Evolutionary conservation across 2,329 filamentous ascomycete genomes (phyloP).

Genomic region (Trichophyton simii): DNA sequence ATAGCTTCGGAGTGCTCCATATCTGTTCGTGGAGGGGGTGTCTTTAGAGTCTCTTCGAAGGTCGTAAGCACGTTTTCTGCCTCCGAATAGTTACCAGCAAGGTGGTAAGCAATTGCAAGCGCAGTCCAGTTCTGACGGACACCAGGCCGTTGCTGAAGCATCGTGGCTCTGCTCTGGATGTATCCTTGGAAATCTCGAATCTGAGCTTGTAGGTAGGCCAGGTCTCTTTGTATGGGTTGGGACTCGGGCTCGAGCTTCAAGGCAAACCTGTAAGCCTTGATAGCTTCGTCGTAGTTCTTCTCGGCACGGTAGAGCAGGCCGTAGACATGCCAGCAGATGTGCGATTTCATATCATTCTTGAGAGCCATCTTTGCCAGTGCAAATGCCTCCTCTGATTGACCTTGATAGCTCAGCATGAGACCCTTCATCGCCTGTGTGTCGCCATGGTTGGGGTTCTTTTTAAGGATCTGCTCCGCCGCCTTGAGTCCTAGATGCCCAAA

Average conservation of each 20-base stretch:
- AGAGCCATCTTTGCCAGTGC: conserved; percentile 82
- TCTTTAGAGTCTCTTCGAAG: conserved; percentile 87
- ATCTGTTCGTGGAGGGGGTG: conserved; percentile 61
- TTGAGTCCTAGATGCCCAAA: conserved; percentile 58
- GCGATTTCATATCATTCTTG: conserved; percentile 95
- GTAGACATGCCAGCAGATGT: conserved; percentile 99
- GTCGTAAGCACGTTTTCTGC: conserved; percentile 85
- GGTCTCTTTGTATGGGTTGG: conserved; percentile 81
- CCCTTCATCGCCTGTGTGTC: conserved; percentile 99
- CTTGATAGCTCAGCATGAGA: conserved; percentile 83
- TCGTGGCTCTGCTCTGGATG: conserved; percentile 72
- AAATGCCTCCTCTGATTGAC: conserved; percentile 89
- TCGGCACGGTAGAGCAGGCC: conserved; percentile 81
- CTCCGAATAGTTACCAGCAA: conserved; percentile 70
- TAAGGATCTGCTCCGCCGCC: conserved; percentile 88
- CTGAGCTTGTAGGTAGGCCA: conserved; percentile 86
- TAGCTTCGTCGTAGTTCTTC: conserved; percentile 98
- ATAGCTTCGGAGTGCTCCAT: conserved; percentile 88
- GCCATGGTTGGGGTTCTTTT: conserved; percentile 89
- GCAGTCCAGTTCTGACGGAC: conserved; percentile 93
- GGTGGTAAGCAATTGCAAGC: conserved; percentile 83
- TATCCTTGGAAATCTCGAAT: conserved; percentile 94
- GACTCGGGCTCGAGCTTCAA: conserved; percentile 88
- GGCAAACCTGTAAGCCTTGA: conserved; percentile 97
- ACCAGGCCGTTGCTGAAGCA: conserved; percentile 73